A percentile compares a stretch with the other conserved stretches of the same genome.
Evolutionary conservation across 1,284 basidiomycete species (phyloP).

Genomic region (Mycosarcoma maydis): DNA sequence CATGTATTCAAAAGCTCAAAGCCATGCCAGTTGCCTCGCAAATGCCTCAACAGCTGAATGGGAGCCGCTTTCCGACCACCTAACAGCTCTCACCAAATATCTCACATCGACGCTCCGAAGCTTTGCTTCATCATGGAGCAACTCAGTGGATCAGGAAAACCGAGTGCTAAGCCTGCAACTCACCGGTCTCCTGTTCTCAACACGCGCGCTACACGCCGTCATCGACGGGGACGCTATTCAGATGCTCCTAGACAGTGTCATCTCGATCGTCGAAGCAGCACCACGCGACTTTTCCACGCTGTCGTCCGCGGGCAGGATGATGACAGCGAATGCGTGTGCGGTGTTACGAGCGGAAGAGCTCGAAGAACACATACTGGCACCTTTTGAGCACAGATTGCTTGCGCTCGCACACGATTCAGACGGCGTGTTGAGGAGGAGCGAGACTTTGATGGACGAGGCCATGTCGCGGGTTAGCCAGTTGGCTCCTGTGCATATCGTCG

Average conservation of each 20-base stretch:
- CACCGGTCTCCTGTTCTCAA: conserved; percentile 7
- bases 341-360: conserved; percentile 32
- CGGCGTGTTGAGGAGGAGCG: conserved; percentile 11
- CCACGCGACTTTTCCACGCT: neutral
- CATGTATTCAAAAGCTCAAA: no score
- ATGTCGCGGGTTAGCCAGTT: neutral
- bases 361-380: conserved; percentile 13
- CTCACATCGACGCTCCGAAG: neutral
- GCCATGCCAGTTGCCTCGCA: conserved; percentile 18
- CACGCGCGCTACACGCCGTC: conserved; percentile 9
- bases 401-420: conserved; percentile 1
- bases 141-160: neutral
- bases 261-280: conserved; percentile 16
- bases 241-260: conserved; percentile 4
- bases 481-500: no score
- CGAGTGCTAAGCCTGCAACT: conserved; percentile 14
- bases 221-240: neutral
- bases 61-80: neutral
- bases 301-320: neutral
- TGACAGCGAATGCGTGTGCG: conserved; percentile 11
- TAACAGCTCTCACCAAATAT: conserved; percentile 6
- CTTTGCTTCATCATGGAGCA: no score
- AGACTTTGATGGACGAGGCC: conserved; percentile 12
- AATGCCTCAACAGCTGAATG: neutral
- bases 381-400: conserved; percentile 23